A percentile compares a stretch with the other conserved stretches of the same genome.
Evolutionary conservation across 768 basidiomycete genomes (phyloP).

Genomic region (Psilocybe tampanensis): DNA sequence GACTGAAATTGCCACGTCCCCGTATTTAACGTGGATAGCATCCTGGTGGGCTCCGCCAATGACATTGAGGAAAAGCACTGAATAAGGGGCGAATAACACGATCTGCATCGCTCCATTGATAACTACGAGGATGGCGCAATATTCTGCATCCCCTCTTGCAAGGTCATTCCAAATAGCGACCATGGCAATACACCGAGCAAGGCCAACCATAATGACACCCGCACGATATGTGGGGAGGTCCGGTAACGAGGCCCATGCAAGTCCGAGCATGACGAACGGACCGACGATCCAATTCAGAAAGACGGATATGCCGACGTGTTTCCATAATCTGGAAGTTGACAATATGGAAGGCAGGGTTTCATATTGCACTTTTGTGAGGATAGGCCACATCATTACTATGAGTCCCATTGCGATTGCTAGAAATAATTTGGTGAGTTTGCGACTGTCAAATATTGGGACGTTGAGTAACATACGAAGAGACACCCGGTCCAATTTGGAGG

Average conservation of each 20-base stretch:
- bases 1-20: constrained; percentile 64
- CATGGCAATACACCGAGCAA: constrained; percentile 75
- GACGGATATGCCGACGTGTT: constrained; percentile 68
- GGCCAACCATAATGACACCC: constrained; percentile 83
- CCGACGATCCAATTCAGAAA: constrained; percentile 81
- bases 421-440: not conserved
- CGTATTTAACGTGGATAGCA: constrained; percentile 54
- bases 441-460: not conserved
- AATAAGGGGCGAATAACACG: constrained; percentile 71
- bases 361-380: constrained; percentile 76
- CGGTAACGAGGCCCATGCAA: constrained; percentile 85
- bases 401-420: constrained; percentile 83
- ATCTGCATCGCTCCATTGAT: constrained; percentile 83
- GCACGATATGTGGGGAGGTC: constrained; percentile 75
- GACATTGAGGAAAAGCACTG: constrained; percentile 73
- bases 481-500: constrained; percentile 63
- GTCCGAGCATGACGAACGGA: constrained; percentile 81
- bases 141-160: constrained; percentile 66
- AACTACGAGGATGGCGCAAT: constrained; percentile 80
- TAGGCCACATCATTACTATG: constrained; percentile 89
- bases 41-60: constrained; percentile 50
- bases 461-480: constrained; percentile 66
- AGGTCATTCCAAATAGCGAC: constrained; percentile 85
- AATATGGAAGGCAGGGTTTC: constrained; percentile 66
- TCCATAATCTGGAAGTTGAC: constrained; percentile 55